Evolutionary conservation across 2,329 filamentous ascomycete species (phyloP), one percentile per base, ranked within the genome.

Genomic region (Colletotrichum aenigma): DNA sequence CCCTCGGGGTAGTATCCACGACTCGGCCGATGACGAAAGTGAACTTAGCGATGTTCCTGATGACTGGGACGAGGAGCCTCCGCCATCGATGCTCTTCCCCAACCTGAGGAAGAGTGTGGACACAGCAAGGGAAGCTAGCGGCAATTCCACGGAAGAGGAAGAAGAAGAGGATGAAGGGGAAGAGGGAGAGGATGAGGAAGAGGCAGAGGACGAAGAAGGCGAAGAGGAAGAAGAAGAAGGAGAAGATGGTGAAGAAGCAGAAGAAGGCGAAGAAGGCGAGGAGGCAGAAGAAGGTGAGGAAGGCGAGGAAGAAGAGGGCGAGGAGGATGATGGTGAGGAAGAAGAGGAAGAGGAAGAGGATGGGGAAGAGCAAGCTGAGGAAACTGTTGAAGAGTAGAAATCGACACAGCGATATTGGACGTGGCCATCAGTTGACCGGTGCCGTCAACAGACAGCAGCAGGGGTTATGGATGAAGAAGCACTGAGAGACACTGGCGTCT

Each of bases 21-120:
- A 93, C 76, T 93, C 90, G 55, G 92, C 91, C 0, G 92, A 94
- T 77, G 92, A 93, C 70, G 93, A 94, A 82, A 94, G 92, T 80
- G 93, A 94, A 77, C 85, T 94, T 0, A 94, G 92, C 68, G 93
- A 94, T 76, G 89, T 92, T 6, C 87, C 91, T 30, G 84, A 89
- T 6, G 89, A 89, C 55, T 91, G 91, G 72, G 89, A 92, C 67
- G 89, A 91, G 60, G 89, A 92, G 55, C 87, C 89, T 34, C 89
- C 89, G 2, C 85, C 88, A 2, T 87, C 86, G 32, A 83, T 91
- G 83, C 67, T 70, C 3, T 91, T 91, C 69, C 89, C 89, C 0
- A 89, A 89, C 73, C 79, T 91, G 12, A 80, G 85, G 73, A 83
- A 83, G 79, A 85, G 84, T 64, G 81, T 82, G 60, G 84, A 85